phyloP scores from a whole-genome alignment of 228 moss, liverwort and hornwort species.

The Sphagnum magellanicum region DNA sequence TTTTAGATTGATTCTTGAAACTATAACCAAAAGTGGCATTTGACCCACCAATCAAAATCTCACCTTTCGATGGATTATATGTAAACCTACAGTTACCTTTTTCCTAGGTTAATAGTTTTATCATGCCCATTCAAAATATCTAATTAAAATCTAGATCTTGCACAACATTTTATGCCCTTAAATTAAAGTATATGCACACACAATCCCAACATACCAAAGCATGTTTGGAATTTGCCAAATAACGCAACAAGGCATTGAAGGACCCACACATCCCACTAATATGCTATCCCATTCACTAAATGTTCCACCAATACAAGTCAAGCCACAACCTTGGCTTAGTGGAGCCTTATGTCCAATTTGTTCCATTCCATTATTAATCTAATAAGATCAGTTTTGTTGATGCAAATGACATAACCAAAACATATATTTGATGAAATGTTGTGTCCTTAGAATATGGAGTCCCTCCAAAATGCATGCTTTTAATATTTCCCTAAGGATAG shows the following conservation, averaged over 20 bases:
- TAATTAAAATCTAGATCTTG: too few species aligned
- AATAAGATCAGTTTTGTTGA: not conserved
- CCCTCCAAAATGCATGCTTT: slow-evolving; percentile 86
- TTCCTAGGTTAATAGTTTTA: slow-evolving; percentile 82
- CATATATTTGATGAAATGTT: slow-evolving; percentile 93
- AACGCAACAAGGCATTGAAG: slow-evolving; percentile 65
- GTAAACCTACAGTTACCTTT: slow-evolving; percentile 77
- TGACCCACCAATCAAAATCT: slow-evolving; percentile 90
- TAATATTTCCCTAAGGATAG: slow-evolving; percentile 69
- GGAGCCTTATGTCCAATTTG: slow-evolving; percentile 48
- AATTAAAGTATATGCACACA: too few species aligned
- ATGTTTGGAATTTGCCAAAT: slow-evolving; percentile 30
- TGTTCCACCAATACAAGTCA: slow-evolving; percentile 91
- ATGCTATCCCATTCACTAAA: slow-evolving; percentile 76
- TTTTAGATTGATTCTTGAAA: slow-evolving; percentile 79
- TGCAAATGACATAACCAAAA: slow-evolving; percentile 49
- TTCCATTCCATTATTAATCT: not conserved
- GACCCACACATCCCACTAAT: slow-evolving; percentile 87
- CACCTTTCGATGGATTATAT: slow-evolving; percentile 83
- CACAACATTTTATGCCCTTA: too few species aligned
- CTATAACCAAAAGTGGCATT: slow-evolving; percentile 75
- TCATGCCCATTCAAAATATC: too few species aligned
- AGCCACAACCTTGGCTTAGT: slow-evolving; percentile 92
- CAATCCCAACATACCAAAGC: too few species aligned
- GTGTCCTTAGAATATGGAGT: slow-evolving; percentile 87